These are phyloP conservation scores for Fusarium annulatum DNA, from an alignment of 2,329 filamentous ascomycete genomes.

Conservation along the genomic window DNA sequence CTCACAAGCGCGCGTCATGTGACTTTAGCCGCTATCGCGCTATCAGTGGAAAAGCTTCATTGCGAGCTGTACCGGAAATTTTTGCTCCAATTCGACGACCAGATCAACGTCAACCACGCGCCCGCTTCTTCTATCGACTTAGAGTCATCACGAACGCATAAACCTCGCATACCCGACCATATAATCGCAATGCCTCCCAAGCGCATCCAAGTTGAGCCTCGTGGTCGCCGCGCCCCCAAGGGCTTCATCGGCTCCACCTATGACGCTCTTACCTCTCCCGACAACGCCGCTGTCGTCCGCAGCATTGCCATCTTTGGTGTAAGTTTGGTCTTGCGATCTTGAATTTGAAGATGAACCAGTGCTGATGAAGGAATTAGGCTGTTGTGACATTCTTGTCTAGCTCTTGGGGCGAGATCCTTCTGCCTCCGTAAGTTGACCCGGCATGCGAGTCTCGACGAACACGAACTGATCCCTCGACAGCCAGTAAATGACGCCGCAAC, in stretches of 20 bases:
- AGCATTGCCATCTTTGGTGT: conserved; percentile 77
- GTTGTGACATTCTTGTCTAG: conserved; percentile 75
- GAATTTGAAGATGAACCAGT: neutral
- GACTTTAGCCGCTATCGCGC: conserved; percentile 27
- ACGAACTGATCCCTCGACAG: conserved; percentile 27
- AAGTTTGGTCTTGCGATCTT: conserved; percentile 49
- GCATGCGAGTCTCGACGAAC: neutral
- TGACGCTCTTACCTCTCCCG: conserved; percentile 70
- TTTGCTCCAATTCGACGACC: conserved; percentile 31
- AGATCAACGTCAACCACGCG: conserved; percentile 14
- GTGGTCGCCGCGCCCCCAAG: conserved; percentile 53
- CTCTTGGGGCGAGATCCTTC: conserved; percentile 73
- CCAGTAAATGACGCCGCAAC: conserved; percentile 39
- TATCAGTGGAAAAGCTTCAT: conserved; percentile 36
- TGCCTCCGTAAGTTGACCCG: conserved; percentile 66
- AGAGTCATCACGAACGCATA: conserved; percentile 10
- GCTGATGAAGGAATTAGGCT: conserved; percentile 56
- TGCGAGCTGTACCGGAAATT: conserved; percentile 37
- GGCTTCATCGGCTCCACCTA: conserved; percentile 70
- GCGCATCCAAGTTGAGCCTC: conserved; percentile 63
- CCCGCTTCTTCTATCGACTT: conserved; percentile 2
- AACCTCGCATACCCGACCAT: neutral
- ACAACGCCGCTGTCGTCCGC: conserved; percentile 76
- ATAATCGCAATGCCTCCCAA: conserved; percentile 70
- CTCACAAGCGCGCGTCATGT: conserved; percentile 41